A percentile compares a stretch with the other conserved stretches of the same genome.
Conservation (phyloP, 2,329 filamentous ascomycete species). For the Alternaria rosae region DNA sequence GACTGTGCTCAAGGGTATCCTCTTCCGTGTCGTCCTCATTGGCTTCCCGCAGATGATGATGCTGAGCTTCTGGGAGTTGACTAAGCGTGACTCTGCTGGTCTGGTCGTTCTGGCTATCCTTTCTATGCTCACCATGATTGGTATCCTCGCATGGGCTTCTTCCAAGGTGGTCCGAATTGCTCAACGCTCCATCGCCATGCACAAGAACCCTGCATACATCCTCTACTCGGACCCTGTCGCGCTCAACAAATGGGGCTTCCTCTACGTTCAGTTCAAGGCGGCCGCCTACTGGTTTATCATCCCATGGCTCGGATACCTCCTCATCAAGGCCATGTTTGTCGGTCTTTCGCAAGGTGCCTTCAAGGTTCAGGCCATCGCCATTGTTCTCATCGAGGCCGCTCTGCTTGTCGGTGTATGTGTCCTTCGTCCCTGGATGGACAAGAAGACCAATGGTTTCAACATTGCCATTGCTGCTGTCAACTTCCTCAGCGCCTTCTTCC, state of each 20-base stretch:
- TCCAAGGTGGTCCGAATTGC: slow-evolving; percentile 90
- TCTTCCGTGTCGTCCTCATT: slow-evolving; percentile 88
- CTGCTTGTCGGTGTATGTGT: slow-evolving; percentile 80
- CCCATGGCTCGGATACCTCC: slow-evolving; percentile 75
- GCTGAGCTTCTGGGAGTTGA: slow-evolving; percentile 93
- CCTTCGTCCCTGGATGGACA: slow-evolving; percentile 96
- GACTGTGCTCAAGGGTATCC: slow-evolving; percentile 89
- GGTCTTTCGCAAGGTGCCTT: slow-evolving; percentile 76
- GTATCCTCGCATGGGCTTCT: slow-evolving; percentile 83
- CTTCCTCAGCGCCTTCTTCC: slow-evolving; percentile 88
- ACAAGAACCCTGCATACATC: slow-evolving; percentile 96
- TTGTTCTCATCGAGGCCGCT: slow-evolving; percentile 82
- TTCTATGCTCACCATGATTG: slow-evolving; percentile 82
- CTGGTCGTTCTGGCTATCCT: slow-evolving; percentile 87
- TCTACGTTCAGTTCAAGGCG: slow-evolving; percentile 96
- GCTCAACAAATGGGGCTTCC: slow-evolving; percentile 97
- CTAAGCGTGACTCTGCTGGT: slow-evolving; percentile 81
- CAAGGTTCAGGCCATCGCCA: slow-evolving; percentile 78
- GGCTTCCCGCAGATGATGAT: slow-evolving; percentile 92
- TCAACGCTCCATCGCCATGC: slow-evolving; percentile 85
- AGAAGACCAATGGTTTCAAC: slow-evolving; percentile 96
- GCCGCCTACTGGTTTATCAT: slow-evolving; percentile 96
- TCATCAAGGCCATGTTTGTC: slow-evolving; percentile 91
- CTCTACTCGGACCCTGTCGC: slow-evolving; percentile 94
- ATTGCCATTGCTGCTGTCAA: slow-evolving; percentile 90